Evolutionary conservation across 139 green algal genomes (phyloP), one percentile per base, ranked within the genome.

Genomic region (Haematococcus sp.): DNA sequence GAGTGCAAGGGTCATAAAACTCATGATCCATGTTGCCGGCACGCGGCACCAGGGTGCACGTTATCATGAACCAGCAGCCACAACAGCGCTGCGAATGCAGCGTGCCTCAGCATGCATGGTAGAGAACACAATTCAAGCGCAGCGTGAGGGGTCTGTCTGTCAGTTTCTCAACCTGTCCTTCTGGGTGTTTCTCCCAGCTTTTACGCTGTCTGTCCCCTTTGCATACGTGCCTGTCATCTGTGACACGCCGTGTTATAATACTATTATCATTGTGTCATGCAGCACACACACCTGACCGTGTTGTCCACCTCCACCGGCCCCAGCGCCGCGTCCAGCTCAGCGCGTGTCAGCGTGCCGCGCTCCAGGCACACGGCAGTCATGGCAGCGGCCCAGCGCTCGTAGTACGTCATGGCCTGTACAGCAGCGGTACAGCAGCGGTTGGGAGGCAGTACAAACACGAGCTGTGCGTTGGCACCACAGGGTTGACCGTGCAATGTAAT

Each of bases 311-410:
- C 51, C n/a, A 65, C 44, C 5, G 40, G 35, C 44, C 83, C 83
- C 34, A 86, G 70, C 25, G 63, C 51, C 3, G 25, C 40, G 7
- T 88, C 79, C 58, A 86, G 63, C 54, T 88, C 83, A 4, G 11
- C 52, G 7, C 70, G 71, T 11, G 63, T 77, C 27, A 88, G 63
- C 17, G 46, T 78, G 25, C 79, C 76, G 0, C 76, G 49, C 70
- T 85, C 83, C 59, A 86, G 61, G 17, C 34, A 66, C 7, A 88
- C 70, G 25, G 35, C 54, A 3, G 76, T 59, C n/a, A 65, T 34
- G 2, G 73, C 59, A 9, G 70, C 59, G 23, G 83, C 83, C 83
- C 83, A 88, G 44, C 76, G 77, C 55, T 79, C 76, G 61, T 82
- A 81, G 74, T 81, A 84, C 11, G 28, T 59, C 46, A 66, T 58